Conservation (phyloP, 176 grass and related monocot genomes). For the Panicum miliaceum region DNA sequence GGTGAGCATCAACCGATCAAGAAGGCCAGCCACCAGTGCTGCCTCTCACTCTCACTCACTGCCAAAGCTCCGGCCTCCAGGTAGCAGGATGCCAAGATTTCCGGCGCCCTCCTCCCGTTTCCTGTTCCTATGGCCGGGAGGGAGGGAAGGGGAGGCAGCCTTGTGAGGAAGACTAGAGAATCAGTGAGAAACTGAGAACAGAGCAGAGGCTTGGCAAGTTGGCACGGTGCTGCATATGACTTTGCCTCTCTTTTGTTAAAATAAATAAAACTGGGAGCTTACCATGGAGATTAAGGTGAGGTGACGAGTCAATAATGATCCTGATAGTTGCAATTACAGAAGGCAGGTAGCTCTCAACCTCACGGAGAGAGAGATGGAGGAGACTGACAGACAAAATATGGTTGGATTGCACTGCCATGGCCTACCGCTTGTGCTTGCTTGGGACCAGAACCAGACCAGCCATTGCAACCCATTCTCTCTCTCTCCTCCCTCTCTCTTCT, state of each 20-base stretch:
- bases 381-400: conserved; percentile 9
- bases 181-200: neutral
- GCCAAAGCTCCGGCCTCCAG: conserved; percentile 1
- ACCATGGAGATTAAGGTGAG: conserved; percentile 10
- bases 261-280: neutral
- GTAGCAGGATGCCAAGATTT: conserved; percentile 16
- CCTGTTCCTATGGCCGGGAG: neutral
- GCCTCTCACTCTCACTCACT: conserved; percentile 13
- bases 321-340: conserved; percentile 35
- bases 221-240: neutral
- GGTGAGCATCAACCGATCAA: conserved; percentile 41
- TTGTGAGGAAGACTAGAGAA: neutral
- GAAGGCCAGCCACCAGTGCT: conserved; percentile 7
- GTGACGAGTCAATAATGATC: conserved; percentile 27
- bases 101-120: neutral
- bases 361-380: neutral
- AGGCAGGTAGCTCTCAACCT: neutral
- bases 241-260: neutral
- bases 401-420: conserved; percentile 34
- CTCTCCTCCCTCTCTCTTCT: conserved; percentile 5
- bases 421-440: neutral
- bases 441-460: neutral
- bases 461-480: neutral
- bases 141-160: neutral
- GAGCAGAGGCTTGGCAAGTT: neutral